These are phyloP conservation scores for Candida hungchunana DNA, from an alignment of 805 yeast genomes.

Conservation along the genomic window DNA sequence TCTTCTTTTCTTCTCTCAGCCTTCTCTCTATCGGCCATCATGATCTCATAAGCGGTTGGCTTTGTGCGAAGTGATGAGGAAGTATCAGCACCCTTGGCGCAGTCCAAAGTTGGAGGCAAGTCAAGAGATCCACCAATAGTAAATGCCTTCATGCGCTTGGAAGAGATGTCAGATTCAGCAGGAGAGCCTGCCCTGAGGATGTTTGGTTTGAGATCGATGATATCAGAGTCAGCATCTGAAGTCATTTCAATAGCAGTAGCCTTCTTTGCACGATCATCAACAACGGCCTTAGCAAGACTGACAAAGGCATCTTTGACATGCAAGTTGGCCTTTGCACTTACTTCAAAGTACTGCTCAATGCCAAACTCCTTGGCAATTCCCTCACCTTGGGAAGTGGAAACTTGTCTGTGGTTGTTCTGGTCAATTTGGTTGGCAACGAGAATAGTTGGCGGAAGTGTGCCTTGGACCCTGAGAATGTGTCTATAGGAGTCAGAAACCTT, in stretches of 20 bases:
- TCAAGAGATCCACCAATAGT: slow-evolving; percentile 14
- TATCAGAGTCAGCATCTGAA: background rate
- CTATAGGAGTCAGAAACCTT: slow-evolving; percentile 13
- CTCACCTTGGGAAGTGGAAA: slow-evolving; percentile 15
- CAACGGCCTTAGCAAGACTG: slow-evolving; percentile 4
- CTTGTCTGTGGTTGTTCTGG: slow-evolving; percentile 10
- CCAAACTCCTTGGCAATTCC: slow-evolving; percentile 15
- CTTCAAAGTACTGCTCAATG: slow-evolving; percentile 14
- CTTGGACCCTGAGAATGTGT: slow-evolving; percentile 18
- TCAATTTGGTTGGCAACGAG: slow-evolving; percentile 21
- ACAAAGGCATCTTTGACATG: slow-evolving; percentile 19
- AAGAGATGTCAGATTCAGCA: background rate
- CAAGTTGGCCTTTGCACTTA: slow-evolving; percentile 17
- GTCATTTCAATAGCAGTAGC: slow-evolving; percentile 1
- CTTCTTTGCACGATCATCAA: background rate
- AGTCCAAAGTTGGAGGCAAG: background rate
- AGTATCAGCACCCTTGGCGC: too few relatives aligned
- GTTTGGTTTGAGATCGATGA: background rate
- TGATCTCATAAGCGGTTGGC: too few relatives aligned
- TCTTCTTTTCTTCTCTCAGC: too few relatives aligned
- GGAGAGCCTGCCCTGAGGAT: slow-evolving; percentile 2
- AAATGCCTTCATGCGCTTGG: slow-evolving; percentile 6
- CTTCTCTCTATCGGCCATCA: too few relatives aligned
- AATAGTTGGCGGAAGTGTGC: slow-evolving; percentile 18
- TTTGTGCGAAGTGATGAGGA: too few relatives aligned